Percentiles rank a stretch among this genome's conserved stretches.
Conservation (phyloP, 2,329 filamentous ascomycete species). For the Fusarium citri region DNA sequence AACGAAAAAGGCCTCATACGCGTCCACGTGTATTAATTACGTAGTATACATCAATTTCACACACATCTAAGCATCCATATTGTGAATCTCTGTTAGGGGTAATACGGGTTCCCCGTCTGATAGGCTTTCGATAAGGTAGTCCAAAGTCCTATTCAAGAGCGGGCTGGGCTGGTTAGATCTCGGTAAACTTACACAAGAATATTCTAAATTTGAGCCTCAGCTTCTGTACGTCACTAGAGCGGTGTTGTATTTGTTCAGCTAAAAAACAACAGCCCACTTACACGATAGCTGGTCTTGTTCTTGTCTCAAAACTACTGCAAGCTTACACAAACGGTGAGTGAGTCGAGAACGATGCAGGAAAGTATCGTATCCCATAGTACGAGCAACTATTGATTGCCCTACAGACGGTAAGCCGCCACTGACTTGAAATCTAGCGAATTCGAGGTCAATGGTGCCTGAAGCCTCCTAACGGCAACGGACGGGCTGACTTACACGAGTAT, state of each 20-base stretch:
- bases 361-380: too few species aligned
- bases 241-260: slow-evolving; percentile 2
- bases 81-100: neutral
- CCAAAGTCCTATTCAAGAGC: neutral
- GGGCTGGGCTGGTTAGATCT: neutral
- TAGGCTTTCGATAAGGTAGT: neutral
- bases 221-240: slow-evolving; percentile 5
- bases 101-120: neutral
- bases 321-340: neutral
- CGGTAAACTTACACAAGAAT: neutral
- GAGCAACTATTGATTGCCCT: neutral
- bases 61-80: neutral
- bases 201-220: neutral
- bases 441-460: neutral
- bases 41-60: neutral
- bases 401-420: neutral
- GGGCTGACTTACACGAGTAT: neutral
- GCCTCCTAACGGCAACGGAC: neutral
- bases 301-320: neutral
- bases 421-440: neutral
- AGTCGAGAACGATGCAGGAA: neutral
- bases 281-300: neutral
- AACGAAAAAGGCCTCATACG: slow-evolving; percentile 14
- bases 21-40: slow-evolving; percentile 30
- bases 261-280: neutral